Base-by-base conservation (phyloP, 2,329 filamentous ascomycete species). In the Dactylellina haptotyla region DNA sequence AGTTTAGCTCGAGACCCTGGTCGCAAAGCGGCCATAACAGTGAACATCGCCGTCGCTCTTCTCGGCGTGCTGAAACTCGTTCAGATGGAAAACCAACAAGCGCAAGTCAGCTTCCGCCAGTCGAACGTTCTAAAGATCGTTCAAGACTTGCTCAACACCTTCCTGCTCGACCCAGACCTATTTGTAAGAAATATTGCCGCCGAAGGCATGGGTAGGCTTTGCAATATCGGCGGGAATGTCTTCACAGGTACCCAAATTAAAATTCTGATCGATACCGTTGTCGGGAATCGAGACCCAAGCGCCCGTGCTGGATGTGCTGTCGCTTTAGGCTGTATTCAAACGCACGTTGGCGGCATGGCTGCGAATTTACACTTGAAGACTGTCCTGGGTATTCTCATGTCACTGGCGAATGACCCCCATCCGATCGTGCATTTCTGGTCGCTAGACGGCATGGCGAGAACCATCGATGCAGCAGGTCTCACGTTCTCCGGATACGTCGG, bases 381-480 rank as follows among this genome's bases (percentile, higher is more conserved):
- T 1, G 97, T 99, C 54, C 86, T 97, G n/a, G 91, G 94, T 16
- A 96, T 99, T 39, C 83, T 99, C n/a, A 96, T 98, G 90, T 98
- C 95, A 5, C 85, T 99, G 8, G 94, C 93, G 80, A 97, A 93
- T 77, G 95, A 99, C 79, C 92, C 94, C 18, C 95, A 99, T 80
- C 93, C 95, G 0, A 89, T 91, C 0, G 95, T 99, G 6, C 95
- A 99, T 81, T 97, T 94, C 79, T 98, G 93, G 93, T 94, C 96
- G 1, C 84, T 99, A 46, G 93, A 97, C 79, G 94, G 92, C 8
- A 82, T 99, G 28, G 89, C 91, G 1, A 85, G 91, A 58, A 93
- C 96, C 10, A 91, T 94, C 1, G 94, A 97, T 78, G 95, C 94
- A 9, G 93, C 95, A 1, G 95, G 95, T 0, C 84, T 99, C 66